A percentile compares a stretch with the other conserved stretches of the same genome.
Conservation (phyloP, 2,329 filamentous ascomycete genomes). For the Penicillium sp. region DNA sequence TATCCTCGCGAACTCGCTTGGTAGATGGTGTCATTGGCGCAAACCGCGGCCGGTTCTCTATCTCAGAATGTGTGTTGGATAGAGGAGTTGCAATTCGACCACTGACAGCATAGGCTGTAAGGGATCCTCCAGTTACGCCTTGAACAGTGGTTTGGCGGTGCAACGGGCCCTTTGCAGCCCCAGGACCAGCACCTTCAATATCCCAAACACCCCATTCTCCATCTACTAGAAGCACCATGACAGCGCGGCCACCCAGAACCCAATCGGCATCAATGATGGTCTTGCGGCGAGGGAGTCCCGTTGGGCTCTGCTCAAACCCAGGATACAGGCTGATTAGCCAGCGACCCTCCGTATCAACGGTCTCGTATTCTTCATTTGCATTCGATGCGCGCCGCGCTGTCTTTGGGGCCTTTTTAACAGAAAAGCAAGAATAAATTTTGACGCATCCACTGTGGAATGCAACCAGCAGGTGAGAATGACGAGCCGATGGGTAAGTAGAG, state of each 20-base stretch:
- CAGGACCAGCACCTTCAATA: conserved; percentile 47
- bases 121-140: conserved; percentile 41
- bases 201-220: conserved; percentile 54
- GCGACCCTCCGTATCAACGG: conserved; percentile 37
- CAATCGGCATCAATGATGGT: conserved; percentile 47
- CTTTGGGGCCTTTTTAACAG: conserved; percentile 29
- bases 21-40: conserved; percentile 52
- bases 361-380: conserved; percentile 33
- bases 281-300: conserved; percentile 38
- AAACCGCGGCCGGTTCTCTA: conserved; percentile 38
- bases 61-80: conserved; percentile 24
- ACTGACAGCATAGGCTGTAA: conserved; percentile 44
- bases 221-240: conserved; percentile 47
- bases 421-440: conserved; percentile 58
- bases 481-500: conserved; percentile 51
- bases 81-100: conserved; percentile 38
- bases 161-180: conserved; percentile 39
- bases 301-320: conserved; percentile 37
- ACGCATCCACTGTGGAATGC: conserved; percentile 56
- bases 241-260: conserved; percentile 45
- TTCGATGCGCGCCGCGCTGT: conserved; percentile 28
- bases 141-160: conserved; percentile 39
- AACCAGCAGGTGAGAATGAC: conserved; percentile 57
- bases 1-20: conserved; percentile 46
- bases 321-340: conserved; percentile 48